Percentiles rank a stretch among this genome's conserved stretches.
These are phyloP conservation scores for Sphagnum contortum DNA, from an alignment of 225 moss, liverwort and hornwort species.

Conservation along the genomic window DNA sequence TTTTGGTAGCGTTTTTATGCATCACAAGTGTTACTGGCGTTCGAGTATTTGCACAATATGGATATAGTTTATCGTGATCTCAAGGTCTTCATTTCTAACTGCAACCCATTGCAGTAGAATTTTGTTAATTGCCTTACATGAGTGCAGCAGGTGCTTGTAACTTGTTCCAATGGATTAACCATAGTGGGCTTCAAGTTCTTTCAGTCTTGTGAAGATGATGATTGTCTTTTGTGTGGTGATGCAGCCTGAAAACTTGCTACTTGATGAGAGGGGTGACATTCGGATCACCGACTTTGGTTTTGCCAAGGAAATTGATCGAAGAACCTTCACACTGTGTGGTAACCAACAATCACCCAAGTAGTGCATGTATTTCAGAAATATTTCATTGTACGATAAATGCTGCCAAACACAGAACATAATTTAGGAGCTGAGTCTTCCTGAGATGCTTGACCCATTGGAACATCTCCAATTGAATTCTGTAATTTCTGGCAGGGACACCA, in stretches of 20 bases:
- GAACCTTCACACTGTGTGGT: constrained; percentile 58
- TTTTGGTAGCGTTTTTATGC: constrained; percentile 81
- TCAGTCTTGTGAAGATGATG: no score
- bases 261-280: constrained; percentile 85
- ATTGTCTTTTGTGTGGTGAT: background rate
- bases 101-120: no score
- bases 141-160: no score
- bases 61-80: constrained; percentile 93
- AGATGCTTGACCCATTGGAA: no score
- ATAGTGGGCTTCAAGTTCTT: no score
- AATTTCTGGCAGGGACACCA: constrained; percentile 62
- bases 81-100: constrained; percentile 34
- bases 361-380: no score
- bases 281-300: constrained; percentile 95
- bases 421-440: no score
- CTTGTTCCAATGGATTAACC: no score
- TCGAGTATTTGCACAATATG: constrained; percentile 83
- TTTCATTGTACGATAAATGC: no score
- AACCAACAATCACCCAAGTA: background rate
- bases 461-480: no score
- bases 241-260: constrained; percentile 85
- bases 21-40: constrained; percentile 80
- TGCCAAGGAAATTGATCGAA: constrained; percentile 84
- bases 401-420: no score
- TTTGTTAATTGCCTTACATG: no score